Percentiles rank a stretch among this genome's conserved stretches.
phyloP scores from a whole-genome alignment of 306 rosid species.

The Vigna radiata region DNA sequence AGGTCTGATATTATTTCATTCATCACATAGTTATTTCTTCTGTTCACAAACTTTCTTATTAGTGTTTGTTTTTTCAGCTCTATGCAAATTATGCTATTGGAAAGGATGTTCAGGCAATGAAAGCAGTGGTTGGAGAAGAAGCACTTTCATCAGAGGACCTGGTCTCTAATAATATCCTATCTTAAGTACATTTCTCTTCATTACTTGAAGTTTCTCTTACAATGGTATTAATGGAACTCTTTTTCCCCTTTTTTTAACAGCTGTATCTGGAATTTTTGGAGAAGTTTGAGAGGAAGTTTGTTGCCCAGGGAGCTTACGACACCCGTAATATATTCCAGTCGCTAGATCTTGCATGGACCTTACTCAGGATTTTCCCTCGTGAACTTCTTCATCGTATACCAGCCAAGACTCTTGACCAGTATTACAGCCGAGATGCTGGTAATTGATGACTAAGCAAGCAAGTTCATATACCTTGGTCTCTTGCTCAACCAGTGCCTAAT shows the following conservation, averaged over 20 bases:
- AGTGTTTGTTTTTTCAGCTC: constrained; percentile 60
- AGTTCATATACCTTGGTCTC: constrained; percentile 37
- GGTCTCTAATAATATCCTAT: constrained; percentile 57
- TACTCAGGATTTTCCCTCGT: constrained; percentile 98
- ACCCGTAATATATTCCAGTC: constrained; percentile 99
- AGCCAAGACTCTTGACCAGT: constrained; percentile 91
- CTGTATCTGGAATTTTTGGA: constrained; percentile 98
- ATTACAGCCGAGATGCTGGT: constrained; percentile 87
- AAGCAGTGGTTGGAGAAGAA: constrained; percentile 99
- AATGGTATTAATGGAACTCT: constrained; percentile 36
- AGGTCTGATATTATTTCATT: constrained; percentile 61
- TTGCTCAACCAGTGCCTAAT: constrained; percentile 50
- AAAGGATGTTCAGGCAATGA: constrained; percentile 99
- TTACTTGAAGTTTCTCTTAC: constrained; percentile 17
- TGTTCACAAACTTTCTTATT: constrained; percentile 33
- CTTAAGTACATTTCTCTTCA: constrained; percentile 14
- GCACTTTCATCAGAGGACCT: constrained; percentile 99
- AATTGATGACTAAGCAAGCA: constrained; percentile 58
- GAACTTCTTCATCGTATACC: constrained; percentile 99
- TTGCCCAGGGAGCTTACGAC: constrained; percentile 95
- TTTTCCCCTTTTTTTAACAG: constrained; percentile 51
- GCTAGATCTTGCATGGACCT: constrained; percentile 97
- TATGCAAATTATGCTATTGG: constrained; percentile 99
- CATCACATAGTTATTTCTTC: neutral
- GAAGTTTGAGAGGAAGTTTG: constrained; percentile 98